Conservation (phyloP, 208 protist genomes). For the Trypanosoma brucei region DNA sequence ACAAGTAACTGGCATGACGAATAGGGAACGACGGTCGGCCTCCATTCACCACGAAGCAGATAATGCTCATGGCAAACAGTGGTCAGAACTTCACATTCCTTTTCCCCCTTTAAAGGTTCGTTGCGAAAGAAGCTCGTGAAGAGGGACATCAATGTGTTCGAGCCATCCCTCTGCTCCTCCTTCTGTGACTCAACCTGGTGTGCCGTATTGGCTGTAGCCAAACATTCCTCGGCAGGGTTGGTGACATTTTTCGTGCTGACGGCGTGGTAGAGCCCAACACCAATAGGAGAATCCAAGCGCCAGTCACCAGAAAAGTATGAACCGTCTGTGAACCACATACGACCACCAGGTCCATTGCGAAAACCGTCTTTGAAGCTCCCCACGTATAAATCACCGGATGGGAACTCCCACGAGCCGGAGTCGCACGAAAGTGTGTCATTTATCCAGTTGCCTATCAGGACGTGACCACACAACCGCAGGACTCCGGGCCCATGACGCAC, state of each 20-base stretch:
- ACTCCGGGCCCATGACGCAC: constrained; percentile 64
- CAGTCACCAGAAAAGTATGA: constrained; percentile 69
- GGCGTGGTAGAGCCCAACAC: constrained; percentile 52
- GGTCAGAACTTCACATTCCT: constrained; percentile 1
- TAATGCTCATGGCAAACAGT: constrained; percentile 22
- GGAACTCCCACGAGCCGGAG: constrained; percentile 63
- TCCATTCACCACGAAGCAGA: constrained; percentile 23
- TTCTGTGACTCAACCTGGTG: not conserved
- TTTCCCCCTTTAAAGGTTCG: constrained; percentile 5
- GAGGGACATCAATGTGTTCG: constrained; percentile 12
- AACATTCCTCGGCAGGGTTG: too few relatives aligned
- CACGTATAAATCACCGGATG: constrained; percentile 72
- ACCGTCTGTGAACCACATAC: constrained; percentile 66
- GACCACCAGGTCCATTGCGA: constrained; percentile 22
- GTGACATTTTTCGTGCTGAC: constrained; percentile 9
- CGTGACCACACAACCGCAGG: constrained; percentile 47
- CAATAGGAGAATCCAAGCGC: constrained; percentile 47
- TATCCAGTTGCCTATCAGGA: constrained; percentile 68
- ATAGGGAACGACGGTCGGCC: constrained; percentile 4
- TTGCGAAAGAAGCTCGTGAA: constrained; percentile 16
- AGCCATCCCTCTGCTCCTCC: not conserved
- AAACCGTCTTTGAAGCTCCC: constrained; percentile 48
- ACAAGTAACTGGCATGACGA: constrained; percentile 13
- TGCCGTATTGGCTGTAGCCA: not conserved
- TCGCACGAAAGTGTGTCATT: constrained; percentile 55